Base-by-base conservation (phyloP, 2,329 filamentous ascomycete species). In the Ploettnerulaceae sp. region DNA sequence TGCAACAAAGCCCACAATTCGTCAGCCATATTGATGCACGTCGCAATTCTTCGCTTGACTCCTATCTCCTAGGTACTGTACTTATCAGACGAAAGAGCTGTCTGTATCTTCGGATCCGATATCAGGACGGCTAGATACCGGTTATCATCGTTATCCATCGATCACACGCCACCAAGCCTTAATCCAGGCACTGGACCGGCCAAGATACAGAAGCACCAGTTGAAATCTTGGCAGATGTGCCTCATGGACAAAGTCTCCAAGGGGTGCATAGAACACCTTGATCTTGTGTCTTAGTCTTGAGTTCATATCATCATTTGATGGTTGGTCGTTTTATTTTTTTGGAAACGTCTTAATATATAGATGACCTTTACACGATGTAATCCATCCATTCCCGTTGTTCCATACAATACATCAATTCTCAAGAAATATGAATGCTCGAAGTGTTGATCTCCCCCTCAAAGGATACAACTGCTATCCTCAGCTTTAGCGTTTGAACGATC, bases 11-110 rank as follows among this genome's bases (percentile, higher is more conserved):
- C 28, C 9, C 9, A 31, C n/a, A n/a, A n/a, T n/a, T n/a, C n/a
- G n/a, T n/a, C n/a, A n/a, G n/a, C n/a, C n/a, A n/a, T n/a, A n/a
- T 38, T 45, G 43, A 25, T 45, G 43, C 43, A 45, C 25, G 21
- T 45, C 43, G 43, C 34, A 45, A 7, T 18, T 7, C 5, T 32
- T 36, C 34, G 26, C 43, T 45, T 45, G 43, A 45, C 43, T 45
- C 43, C 21, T n/a, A n/a, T n/a, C n/a, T n/a, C n/a, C n/a, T n/a
- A n/a, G n/a, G n/a, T n/a, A n/a, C n/a, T n/a, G n/a, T n/a, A n/a
- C n/a, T n/a, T n/a, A n/a, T n/a, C n/a, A n/a, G n/a, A n/a, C n/a
- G n/a, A n/a, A n/a, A n/a, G n/a, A n/a, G 21, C 18, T 12, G 12
- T 18, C 12, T 20, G 7, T 15, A 35, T 26, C 22, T 26, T 25